Conservation (phyloP, 768 basidiomycete species). For the Boletus huronensis region DNA sequence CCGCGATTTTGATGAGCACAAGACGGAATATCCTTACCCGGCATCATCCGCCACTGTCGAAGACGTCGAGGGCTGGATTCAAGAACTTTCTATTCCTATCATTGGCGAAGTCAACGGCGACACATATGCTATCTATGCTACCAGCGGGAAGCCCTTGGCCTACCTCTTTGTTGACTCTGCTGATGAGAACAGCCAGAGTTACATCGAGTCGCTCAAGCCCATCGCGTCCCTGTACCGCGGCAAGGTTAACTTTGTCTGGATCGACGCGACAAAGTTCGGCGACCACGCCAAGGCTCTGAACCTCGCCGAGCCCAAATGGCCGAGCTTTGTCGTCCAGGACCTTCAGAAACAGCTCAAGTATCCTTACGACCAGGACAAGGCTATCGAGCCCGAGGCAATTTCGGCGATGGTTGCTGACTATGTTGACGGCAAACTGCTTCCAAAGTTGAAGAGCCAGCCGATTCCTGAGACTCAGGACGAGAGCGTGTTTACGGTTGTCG, state of each 20-base stretch:
- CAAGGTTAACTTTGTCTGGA: constrained; percentile 96
- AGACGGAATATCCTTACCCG: constrained; percentile 63
- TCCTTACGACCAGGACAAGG: constrained; percentile 70
- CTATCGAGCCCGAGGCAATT: constrained; percentile 54
- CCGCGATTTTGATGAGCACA: constrained; percentile 87
- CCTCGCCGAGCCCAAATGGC: constrained; percentile 83
- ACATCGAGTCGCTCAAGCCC: constrained; percentile 67
- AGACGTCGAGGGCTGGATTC: constrained; percentile 74
- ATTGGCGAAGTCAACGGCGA: constrained; percentile 92
- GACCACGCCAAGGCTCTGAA: constrained; percentile 96
- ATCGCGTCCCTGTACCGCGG: constrained; percentile 79
- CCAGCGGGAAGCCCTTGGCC: constrained; percentile 80
- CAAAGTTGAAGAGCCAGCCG: constrained; percentile 86
- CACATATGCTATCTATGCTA: constrained; percentile 85
- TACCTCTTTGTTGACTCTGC: constrained; percentile 92
- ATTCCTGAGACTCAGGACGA: constrained; percentile 83
- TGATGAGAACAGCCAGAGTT: constrained; percentile 56
- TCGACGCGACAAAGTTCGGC: constrained; percentile 91
- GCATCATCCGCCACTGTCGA: constrained; percentile 48
- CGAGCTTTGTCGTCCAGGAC: constrained; percentile 91
- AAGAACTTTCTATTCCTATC: constrained; percentile 80
- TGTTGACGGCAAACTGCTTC: constrained; percentile 67
- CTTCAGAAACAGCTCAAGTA: constrained; percentile 82
- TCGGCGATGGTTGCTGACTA: constrained; percentile 62
- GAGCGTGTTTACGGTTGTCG: constrained; percentile 77